phyloP scores from a whole-genome alignment of 2,329 filamentous ascomycete genomes.

The Pyrenophora teres region DNA sequence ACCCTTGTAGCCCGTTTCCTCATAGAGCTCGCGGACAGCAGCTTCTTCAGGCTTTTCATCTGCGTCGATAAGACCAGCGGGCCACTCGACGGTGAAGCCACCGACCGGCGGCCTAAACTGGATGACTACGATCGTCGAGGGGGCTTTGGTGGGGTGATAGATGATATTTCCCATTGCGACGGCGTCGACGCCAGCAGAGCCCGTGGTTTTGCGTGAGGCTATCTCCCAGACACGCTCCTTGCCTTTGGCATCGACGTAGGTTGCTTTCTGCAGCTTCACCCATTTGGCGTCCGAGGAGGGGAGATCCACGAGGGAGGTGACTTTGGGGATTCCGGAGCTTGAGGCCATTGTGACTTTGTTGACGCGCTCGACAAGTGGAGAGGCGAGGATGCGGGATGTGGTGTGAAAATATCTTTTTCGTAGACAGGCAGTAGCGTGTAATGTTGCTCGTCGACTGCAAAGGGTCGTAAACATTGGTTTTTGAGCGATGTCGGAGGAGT shows the following conservation, averaged over 20 bases:
- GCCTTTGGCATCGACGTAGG: conserved; percentile 66
- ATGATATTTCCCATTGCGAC: conserved; percentile 74
- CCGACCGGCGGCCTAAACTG: conserved; percentile 65
- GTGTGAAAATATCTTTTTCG: not conserved
- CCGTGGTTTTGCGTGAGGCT: conserved; percentile 67
- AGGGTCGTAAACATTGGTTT: conserved; percentile 5
- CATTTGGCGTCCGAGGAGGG: conserved; percentile 33
- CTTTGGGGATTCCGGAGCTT: conserved; percentile 16
- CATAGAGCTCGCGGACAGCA: conserved; percentile 63
- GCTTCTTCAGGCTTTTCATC: conserved; percentile 61
- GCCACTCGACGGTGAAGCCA: conserved; percentile 63
- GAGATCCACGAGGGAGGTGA: conserved; percentile 29
- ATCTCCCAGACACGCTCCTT: conserved; percentile 69
- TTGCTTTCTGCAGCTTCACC: conserved; percentile 44
- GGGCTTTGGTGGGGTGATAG: conserved; percentile 31
- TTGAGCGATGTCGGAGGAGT: not conserved
- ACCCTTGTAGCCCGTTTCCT: conserved; percentile 67
- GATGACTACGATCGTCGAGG: conserved; percentile 43
- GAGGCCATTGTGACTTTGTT: conserved; percentile 17
- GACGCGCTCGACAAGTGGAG: conserved; percentile 10
- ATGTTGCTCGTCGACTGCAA: not conserved
- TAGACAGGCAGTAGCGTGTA: not conserved
- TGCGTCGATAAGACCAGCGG: conserved; percentile 54
- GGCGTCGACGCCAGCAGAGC: conserved; percentile 61
- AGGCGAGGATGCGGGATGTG: not conserved